Percentiles rank a stretch among this genome's conserved stretches.
Conservation (phyloP, 140 eudicot genomes). For the Cichorium intybus region DNA sequence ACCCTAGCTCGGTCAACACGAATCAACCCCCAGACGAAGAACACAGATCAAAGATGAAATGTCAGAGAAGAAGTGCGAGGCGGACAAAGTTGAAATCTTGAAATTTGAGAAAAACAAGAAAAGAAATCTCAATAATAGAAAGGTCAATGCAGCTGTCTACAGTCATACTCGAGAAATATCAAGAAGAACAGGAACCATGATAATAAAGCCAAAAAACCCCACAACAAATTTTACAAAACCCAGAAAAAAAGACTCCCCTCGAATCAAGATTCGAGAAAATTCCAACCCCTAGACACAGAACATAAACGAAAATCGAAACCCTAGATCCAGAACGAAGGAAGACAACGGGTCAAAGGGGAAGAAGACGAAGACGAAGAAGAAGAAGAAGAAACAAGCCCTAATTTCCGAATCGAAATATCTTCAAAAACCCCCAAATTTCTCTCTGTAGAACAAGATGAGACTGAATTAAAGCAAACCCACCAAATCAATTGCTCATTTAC, state of each 20-base stretch:
- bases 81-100: constrained; percentile 21
- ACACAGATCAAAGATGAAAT: constrained; percentile 19
- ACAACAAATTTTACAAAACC: constrained; percentile 20
- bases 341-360: constrained; percentile 2
- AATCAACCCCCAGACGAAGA: constrained; percentile 19
- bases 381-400: constrained; percentile 20
- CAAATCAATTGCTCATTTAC: constrained; percentile 27
- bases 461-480: constrained; percentile 22
- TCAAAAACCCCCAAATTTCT: constrained; percentile 24
- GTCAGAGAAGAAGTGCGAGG: constrained; percentile 6
- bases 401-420: constrained; percentile 22
- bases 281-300: constrained; percentile 20
- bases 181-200: constrained; percentile 17
- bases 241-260: constrained; percentile 13
- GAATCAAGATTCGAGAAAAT: constrained; percentile 28
- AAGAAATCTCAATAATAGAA: constrained; percentile 10
- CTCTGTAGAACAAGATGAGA: constrained; percentile 19
- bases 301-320: constrained; percentile 8
- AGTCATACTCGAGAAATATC: constrained; percentile 17
- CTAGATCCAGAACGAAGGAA: constrained; percentile 18
- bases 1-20: neutral
- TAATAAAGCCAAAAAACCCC: constrained; percentile 23
- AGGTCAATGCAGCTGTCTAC: constrained; percentile 35
- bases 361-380: constrained; percentile 7
- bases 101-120: constrained; percentile 25